Evolutionary conservation across 495 filamentous ascomycete species (phyloP).

Genomic region (Penicillium mononematosum): DNA sequence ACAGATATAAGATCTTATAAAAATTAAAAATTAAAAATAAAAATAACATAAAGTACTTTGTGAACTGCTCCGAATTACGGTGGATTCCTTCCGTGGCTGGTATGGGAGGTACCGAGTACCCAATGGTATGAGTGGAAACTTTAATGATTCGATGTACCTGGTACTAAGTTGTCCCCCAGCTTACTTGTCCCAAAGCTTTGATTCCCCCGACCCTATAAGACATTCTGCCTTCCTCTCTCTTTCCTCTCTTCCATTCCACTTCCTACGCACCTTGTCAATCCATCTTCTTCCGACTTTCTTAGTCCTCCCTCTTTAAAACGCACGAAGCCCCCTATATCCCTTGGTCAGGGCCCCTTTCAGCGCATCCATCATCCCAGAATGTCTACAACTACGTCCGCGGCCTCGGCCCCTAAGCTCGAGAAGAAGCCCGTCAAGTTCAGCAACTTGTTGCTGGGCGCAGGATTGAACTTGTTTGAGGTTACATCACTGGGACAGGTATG

Average conservation of each 20-base stretch:
- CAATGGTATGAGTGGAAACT: slow-evolving; percentile 27
- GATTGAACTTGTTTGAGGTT: slow-evolving; percentile 97
- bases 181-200: slow-evolving; percentile 12
- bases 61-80: background rate
- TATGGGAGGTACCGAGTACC: slow-evolving; percentile 33
- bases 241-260: slow-evolving; percentile 17
- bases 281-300: slow-evolving; percentile 13
- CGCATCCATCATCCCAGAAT: slow-evolving; percentile 48
- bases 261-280: slow-evolving; percentile 9
- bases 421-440: slow-evolving; percentile 99
- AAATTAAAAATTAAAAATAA: background rate
- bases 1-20: background rate
- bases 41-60: background rate
- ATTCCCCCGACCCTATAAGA: slow-evolving; percentile 25
- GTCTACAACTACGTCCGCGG: slow-evolving; percentile 53
- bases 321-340: slow-evolving; percentile 82
- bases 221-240: slow-evolving; percentile 14
- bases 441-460: slow-evolving; percentile 93
- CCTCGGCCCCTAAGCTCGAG: slow-evolving; percentile 61
- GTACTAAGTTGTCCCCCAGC: slow-evolving; percentile 15
- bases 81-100: slow-evolving; percentile 13
- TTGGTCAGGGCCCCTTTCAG: slow-evolving; percentile 85
- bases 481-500: slow-evolving; percentile 80
- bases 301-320: slow-evolving; percentile 30
- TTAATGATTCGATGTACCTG: slow-evolving; percentile 13